phyloP scores from a whole-genome alignment of 305 asterid genomes.

The Rubia tinctorum region DNA sequence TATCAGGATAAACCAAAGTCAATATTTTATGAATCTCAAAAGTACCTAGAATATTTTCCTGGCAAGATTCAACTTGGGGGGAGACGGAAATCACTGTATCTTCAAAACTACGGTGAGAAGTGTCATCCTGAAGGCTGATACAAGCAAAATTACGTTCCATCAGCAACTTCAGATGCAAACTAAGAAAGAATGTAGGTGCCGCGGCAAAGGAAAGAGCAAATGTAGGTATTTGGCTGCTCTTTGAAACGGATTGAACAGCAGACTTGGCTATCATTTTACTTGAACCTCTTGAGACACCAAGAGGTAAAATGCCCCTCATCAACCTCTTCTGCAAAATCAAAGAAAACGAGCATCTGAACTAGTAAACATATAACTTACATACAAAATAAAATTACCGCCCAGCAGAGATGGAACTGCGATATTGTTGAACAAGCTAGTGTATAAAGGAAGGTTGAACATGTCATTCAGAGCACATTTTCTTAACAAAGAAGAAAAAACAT shows the following conservation, averaged over 20 bases:
- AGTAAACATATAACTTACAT: background rate
- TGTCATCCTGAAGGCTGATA: slow-evolving; percentile 46
- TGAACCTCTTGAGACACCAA: slow-evolving; percentile 43
- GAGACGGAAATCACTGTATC: slow-evolving; percentile 31
- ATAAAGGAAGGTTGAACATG: background rate
- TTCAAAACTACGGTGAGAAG: slow-evolving; percentile 26
- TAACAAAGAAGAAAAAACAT: background rate
- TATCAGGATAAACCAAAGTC: slow-evolving; percentile 27
- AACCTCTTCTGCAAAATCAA: slow-evolving; percentile 36
- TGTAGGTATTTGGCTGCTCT: slow-evolving; percentile 53
- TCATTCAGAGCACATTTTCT: background rate
- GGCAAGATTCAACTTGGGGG: slow-evolving; percentile 28
- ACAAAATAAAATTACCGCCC: background rate
- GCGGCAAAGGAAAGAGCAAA: slow-evolving; percentile 57
- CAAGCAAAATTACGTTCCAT: slow-evolving; percentile 55
- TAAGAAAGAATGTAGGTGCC: slow-evolving; percentile 64
- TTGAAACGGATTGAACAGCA: slow-evolving; percentile 35
- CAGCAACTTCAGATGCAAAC: slow-evolving; percentile 70
- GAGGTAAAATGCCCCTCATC: slow-evolving; percentile 40
- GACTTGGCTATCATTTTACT: slow-evolving; percentile 34
- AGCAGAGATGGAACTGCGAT: background rate
- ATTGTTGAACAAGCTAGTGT: background rate
- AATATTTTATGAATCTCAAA: slow-evolving; percentile 21
- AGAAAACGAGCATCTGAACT: background rate
- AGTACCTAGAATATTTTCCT: slow-evolving; percentile 27